Evolutionary conservation across 495 filamentous ascomycete genomes (phyloP), one percentile per base, ranked within the genome.

Genomic region (Neurospora sp.): DNA sequence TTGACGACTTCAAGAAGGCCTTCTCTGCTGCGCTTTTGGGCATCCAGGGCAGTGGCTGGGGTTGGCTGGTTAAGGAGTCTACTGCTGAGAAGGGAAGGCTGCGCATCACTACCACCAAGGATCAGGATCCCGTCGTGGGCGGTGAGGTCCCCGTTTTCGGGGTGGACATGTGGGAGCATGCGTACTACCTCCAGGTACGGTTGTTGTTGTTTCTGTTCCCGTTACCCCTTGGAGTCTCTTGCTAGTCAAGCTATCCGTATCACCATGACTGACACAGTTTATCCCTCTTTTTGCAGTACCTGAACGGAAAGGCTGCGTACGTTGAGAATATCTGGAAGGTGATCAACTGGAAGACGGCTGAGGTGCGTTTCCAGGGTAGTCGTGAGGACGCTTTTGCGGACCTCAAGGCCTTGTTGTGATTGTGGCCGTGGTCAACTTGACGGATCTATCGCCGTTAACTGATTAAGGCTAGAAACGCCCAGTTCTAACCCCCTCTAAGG

Each of bases 291-390:
- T n/a, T 71, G 39, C 73, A 81, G 86, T 99, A 99, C 82, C 88
- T 98, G 85, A 99, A 98, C 84, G 92, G 94, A 77, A 99, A 99
- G 87, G 96, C 93, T 28, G 94, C 96, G 77, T 99, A 99, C 84
- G 97, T 99, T 78, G 89, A 89, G 75, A 94, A 94, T 71, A 91
- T 99, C 79, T 99, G 96, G 96, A 93, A 97, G 73, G 93, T 99
- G 54, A 87, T 99, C 78, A 98, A 98, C 86, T 99, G 96, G 96
- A 96, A 95, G 88, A 87, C 91, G 45, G 96, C 92, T 42, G 96
- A 97, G 87, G 88, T 92, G 82, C 90, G 96, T 72, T 96, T 95
- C 79, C 66, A 73, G 13, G 83, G 80, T 39, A 78, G 71, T 43
- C 72, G 79, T 48, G 83, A 81, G 69, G 81, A 81, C 45, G 78